These are phyloP conservation scores for Capsicum pubescens DNA, from an alignment of 257 asterid species.

Conservation along the genomic window DNA sequence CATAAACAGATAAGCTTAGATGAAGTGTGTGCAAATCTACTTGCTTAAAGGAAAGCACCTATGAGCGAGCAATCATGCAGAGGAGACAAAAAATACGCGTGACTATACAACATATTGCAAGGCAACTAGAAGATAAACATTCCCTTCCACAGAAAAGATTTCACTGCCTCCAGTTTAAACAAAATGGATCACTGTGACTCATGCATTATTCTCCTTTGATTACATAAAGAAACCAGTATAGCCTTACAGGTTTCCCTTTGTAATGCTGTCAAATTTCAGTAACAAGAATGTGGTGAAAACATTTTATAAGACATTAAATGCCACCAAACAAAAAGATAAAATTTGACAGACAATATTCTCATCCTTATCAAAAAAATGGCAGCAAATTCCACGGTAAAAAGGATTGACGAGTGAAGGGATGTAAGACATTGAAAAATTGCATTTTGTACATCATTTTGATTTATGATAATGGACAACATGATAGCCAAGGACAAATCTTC, in stretches of 20 bases:
- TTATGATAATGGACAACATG: slow-evolving; percentile 10
- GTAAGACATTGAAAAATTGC: neutral
- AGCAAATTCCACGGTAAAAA: neutral
- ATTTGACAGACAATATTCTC: neutral
- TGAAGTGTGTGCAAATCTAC: slow-evolving; percentile 1
- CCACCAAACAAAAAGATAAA: slow-evolving; percentile 11
- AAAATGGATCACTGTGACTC: slow-evolving; percentile 18
- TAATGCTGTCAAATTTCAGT: slow-evolving; percentile 1
- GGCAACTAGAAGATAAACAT: slow-evolving; percentile 13
- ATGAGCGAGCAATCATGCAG: slow-evolving; percentile 5
- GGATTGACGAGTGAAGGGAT: neutral
- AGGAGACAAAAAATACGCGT: neutral
- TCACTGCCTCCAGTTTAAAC: neutral
- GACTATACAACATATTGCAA: slow-evolving; percentile 8
- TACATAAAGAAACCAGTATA: neutral
- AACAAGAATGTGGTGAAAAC: slow-evolving; percentile 19
- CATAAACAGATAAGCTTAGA: slow-evolving; percentile 13
- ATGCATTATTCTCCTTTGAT: neutral
- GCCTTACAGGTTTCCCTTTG: neutral
- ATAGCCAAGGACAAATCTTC: neutral
- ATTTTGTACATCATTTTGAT: neutral
- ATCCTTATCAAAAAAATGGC: neutral
- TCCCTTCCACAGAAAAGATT: neutral
- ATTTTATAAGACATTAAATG: neutral
- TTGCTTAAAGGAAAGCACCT: slow-evolving; percentile 17